Percentiles rank a stretch among this genome's conserved stretches.
Evolutionary conservation across 805 yeast genomes (phyloP).

Genomic region (Candida sakaeoensis): DNA sequence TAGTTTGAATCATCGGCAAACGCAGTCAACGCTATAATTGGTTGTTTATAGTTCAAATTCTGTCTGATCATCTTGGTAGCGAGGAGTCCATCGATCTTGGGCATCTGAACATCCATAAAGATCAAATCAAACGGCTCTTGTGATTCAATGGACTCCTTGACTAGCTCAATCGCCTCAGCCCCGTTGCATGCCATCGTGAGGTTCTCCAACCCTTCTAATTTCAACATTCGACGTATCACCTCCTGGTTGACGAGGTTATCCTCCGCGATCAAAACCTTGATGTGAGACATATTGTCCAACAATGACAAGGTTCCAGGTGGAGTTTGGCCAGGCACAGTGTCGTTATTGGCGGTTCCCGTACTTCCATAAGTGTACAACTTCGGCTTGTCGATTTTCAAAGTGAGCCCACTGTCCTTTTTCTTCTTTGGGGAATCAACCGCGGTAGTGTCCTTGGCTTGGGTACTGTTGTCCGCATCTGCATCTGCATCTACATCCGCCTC

Average conservation of each 20-base stretch:
- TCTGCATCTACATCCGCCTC: background rate
- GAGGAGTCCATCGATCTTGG: constrained; percentile 80
- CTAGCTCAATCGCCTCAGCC: constrained; percentile 73
- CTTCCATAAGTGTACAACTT: constrained; percentile 43
- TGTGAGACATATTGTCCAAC: constrained; percentile 26
- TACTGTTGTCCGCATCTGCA: background rate
- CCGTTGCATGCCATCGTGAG: constrained; percentile 87
- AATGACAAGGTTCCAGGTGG: constrained; percentile 11
- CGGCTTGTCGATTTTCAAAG: constrained; percentile 27
- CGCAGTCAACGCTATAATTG: constrained; percentile 93
- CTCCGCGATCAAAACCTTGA: constrained; percentile 80
- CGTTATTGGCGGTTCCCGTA: constrained; percentile 48
- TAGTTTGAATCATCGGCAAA: constrained; percentile 92
- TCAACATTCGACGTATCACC: constrained; percentile 84
- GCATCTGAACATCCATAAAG: constrained; percentile 98
- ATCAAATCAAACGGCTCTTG: constrained; percentile 60
- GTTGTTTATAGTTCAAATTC: constrained; percentile 57
- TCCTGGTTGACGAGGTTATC: constrained; percentile 94
- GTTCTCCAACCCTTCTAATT: constrained; percentile 71
- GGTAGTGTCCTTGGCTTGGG: background rate
- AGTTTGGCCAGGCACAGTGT: constrained; percentile 7
- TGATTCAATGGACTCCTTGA: constrained; percentile 44
- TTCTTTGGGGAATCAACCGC: background rate
- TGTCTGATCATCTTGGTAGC: constrained; percentile 75
- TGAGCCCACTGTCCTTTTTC: background rate